Conservation (phyloP, 225 moss, liverwort and hornwort genomes). For the Marchantia polymorpha region DNA sequence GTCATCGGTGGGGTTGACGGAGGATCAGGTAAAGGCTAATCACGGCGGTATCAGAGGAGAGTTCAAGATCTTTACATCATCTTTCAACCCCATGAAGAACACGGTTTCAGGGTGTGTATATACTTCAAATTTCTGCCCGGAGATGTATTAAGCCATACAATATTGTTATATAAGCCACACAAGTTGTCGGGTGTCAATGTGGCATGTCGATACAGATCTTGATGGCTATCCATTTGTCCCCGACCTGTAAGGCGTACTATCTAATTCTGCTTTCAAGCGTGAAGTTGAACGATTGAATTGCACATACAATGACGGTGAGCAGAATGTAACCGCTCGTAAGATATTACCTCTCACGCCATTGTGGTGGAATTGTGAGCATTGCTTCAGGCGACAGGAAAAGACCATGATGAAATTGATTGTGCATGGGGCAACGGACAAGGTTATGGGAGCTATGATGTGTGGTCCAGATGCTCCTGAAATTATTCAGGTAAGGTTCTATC, state of each 20-base stretch:
- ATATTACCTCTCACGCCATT: not conserved
- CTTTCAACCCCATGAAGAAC: conserved; percentile 99
- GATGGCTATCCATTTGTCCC: too few relatives aligned
- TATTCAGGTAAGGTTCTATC: conserved; percentile 54
- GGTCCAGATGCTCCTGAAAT: conserved; percentile 96
- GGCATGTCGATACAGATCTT: too few relatives aligned
- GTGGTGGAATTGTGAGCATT: not conserved
- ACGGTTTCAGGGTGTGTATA: conserved; percentile 67
- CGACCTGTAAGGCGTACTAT: too few relatives aligned
- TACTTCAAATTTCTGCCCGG: not conserved
- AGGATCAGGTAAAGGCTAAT: conserved; percentile 52
- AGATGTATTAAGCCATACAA: not conserved
- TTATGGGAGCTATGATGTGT: conserved; percentile 75
- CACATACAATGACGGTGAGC: not conserved
- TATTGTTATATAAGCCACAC: too few relatives aligned
- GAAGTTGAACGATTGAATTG: not conserved
- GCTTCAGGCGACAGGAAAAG: conserved; percentile 73
- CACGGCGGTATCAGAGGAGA: conserved; percentile 36
- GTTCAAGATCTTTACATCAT: conserved; percentile 61
- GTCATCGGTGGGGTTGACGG: conserved; percentile 69
- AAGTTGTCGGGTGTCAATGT: not conserved
- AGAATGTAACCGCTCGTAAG: not conserved
- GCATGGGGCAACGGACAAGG: conserved; percentile 64
- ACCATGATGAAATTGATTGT: conserved; percentile 85
- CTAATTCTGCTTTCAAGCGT: not conserved